phyloP scores from a whole-genome alignment of 1,139 yeast species.

The Suhomyces wounanorum region DNA sequence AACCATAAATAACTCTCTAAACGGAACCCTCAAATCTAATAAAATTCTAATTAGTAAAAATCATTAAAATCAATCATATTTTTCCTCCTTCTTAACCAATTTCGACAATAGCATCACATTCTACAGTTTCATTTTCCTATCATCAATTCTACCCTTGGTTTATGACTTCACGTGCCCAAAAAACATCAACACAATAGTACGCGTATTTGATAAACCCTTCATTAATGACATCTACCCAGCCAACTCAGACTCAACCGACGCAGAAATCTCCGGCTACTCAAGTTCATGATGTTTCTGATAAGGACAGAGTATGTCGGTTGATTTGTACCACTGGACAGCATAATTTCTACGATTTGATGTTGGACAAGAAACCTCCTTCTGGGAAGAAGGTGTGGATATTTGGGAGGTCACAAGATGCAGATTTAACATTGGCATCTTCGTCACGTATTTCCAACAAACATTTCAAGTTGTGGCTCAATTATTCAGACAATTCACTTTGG shows the following conservation, averaged over 20 bases:
- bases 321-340: slow-evolving; percentile 72
- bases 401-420: slow-evolving; percentile 76
- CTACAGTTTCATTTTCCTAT: no score
- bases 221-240: slow-evolving; percentile 33
- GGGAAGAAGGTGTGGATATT: slow-evolving; percentile 63
- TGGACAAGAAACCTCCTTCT: slow-evolving; percentile 28
- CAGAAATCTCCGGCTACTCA: slow-evolving; percentile 52
- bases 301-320: slow-evolving; percentile 44
- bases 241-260: slow-evolving; percentile 71
- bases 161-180: not conserved
- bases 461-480: slow-evolving; percentile 66
- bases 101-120: not conserved
- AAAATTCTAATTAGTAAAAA: no score
- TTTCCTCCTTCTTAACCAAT: no score
- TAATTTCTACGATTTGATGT: slow-evolving; percentile 41
- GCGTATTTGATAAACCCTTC: not conserved
- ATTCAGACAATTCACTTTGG: slow-evolving; percentile 57
- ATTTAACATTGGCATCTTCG: slow-evolving; percentile 58
- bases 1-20: no score
- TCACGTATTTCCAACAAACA: slow-evolving; percentile 78
- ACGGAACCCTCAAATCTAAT: no score
- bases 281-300: slow-evolving; percentile 27
- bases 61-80: no score
- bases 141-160: not conserved
- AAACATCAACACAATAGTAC: not conserved